Evolutionary conservation across 768 basidiomycete species (phyloP), one percentile per base, ranked within the genome.

Genomic region (Pulveroboletus frians): DNA sequence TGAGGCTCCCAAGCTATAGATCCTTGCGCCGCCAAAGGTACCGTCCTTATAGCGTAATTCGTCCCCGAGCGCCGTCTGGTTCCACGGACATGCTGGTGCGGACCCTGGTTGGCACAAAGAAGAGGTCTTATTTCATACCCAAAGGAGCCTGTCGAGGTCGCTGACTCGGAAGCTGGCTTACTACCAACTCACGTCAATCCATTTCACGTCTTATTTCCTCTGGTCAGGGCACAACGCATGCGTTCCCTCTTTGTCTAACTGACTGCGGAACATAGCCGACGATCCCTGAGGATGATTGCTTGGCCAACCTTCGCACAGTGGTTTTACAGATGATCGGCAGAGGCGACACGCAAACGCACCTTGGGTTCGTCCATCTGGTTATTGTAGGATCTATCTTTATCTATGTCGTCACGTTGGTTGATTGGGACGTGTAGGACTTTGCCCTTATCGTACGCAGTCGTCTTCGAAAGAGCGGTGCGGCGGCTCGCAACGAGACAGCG

Each of bases 1-100:
- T 55, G 54, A 63, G 53, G 49, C 52, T 64, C 21, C 60, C 63
- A 35, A 62, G 51, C 51, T 52, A 62, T 31, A 50, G 52, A 32
- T 47, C 54, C 21, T 47, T 61, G 31, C 53, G 40, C 39, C 34
- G 42, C 29, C 39, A 39, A 40, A 59, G 63, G 42, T 57, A 62
- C 31, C 62, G 49, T 39, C 62, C 62, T 47, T 63, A 62, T 43
- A n/a, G 39, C 17, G 43, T 42, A 18, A 29, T 49, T n/a, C 46
- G 39, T 38, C 1, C 50, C 2, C 50, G 18, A 30, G 20, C 41
- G 23, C 39, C 30, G 18, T 37, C 21, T 8, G 27, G 18, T 43
- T 27, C 27, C 21, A 34, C 17, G 38, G 38, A 51, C 17, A 40
- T 39, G 45, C 49, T 37, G 58, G 58, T 63, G n/a, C 31, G 54